Percentiles rank a stretch among this genome's conserved stretches.
Conservation (phyloP, 306 rosid species). For the Cucurbita ficifolia region DNA sequence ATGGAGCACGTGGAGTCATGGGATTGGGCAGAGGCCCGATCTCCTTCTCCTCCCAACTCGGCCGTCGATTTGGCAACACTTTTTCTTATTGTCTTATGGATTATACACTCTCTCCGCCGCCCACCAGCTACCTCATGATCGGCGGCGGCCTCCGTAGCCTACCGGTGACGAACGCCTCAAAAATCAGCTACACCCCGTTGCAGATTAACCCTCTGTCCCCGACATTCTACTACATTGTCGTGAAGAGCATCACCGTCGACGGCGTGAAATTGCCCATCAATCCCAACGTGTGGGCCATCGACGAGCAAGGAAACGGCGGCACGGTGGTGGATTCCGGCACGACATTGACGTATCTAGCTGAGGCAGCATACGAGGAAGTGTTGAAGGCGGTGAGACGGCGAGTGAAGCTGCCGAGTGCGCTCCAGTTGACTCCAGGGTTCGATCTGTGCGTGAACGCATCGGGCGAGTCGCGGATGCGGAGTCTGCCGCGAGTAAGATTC, state of each 20-base stretch:
- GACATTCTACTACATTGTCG: conserved; percentile 46
- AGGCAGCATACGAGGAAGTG: conserved; percentile 36
- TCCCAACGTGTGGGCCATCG: conserved; percentile 40
- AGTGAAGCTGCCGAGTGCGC: conserved; percentile 9
- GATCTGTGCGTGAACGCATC: conserved; percentile 59
- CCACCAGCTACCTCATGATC: conserved; percentile 47
- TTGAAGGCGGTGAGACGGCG: conserved; percentile 28
- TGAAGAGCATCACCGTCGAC: conserved; percentile 24
- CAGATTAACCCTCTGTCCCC: conserved; percentile 36
- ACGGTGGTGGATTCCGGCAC: conserved; percentile 73
- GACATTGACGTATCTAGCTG: conserved; percentile 32
- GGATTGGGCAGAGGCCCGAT: conserved; percentile 67
- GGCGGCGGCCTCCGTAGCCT: conserved; percentile 18
- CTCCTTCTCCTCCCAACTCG: conserved; percentile 52
- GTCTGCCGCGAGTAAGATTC: conserved; percentile 41
- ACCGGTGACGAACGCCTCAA: conserved; percentile 1
- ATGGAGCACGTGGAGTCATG: conserved; percentile 66
- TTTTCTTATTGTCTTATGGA: conserved; percentile 72
- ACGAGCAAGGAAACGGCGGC: conserved; percentile 50
- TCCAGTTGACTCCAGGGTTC: conserved; percentile 19
- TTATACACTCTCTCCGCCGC: conserved; percentile 59
- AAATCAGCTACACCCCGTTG: conserved; percentile 40
- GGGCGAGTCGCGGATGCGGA: conserved; percentile 11
- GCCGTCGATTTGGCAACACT: conserved; percentile 37
- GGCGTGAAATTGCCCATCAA: conserved; percentile 26